These are phyloP conservation scores for Gypsophila paniculata DNA, from an alignment of 179 eudicot genomes.

Conservation along the genomic window DNA sequence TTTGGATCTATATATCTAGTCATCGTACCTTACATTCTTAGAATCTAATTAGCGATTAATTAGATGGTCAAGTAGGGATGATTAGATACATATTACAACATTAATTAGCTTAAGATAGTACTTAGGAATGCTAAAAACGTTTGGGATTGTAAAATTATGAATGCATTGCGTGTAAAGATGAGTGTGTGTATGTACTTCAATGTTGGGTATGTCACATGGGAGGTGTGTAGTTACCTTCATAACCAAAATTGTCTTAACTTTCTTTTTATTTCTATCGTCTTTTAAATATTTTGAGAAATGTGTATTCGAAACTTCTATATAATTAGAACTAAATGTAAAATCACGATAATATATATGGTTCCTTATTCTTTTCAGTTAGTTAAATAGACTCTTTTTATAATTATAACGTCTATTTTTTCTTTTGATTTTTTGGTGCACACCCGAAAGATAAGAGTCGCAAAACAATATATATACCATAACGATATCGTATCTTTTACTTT, in stretches of 20 bases:
- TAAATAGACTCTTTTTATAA: too few relatives aligned
- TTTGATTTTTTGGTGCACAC: too few relatives aligned
- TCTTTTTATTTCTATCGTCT: not conserved
- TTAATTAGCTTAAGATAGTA: not conserved
- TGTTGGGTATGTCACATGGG: slow-evolving; percentile 28
- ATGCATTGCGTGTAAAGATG: slow-evolving; percentile 26
- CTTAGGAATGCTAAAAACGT: slow-evolving; percentile 35
- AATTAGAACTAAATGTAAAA: too few relatives aligned
- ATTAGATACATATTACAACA: slow-evolving; percentile 13
- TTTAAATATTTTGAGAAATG: too few relatives aligned
- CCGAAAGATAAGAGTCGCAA: too few relatives aligned
- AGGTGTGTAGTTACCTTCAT: slow-evolving; percentile 15
- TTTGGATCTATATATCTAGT: too few relatives aligned
- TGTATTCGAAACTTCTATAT: too few relatives aligned
- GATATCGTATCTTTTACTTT: not conserved
- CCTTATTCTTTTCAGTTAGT: not conserved
- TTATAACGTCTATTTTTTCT: too few relatives aligned
- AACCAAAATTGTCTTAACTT: too few relatives aligned
- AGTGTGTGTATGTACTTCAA: slow-evolving; percentile 16
- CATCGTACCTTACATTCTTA: too few relatives aligned
- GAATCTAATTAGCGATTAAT: not conserved
- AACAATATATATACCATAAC: too few relatives aligned
- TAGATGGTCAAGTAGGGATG: slow-evolving; percentile 3
- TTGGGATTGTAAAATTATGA: slow-evolving; percentile 28
- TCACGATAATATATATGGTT: too few relatives aligned